Evolutionary conservation across 2,329 filamentous ascomycete genomes (phyloP).

Genomic region (Niveomyces coronatus): DNA sequence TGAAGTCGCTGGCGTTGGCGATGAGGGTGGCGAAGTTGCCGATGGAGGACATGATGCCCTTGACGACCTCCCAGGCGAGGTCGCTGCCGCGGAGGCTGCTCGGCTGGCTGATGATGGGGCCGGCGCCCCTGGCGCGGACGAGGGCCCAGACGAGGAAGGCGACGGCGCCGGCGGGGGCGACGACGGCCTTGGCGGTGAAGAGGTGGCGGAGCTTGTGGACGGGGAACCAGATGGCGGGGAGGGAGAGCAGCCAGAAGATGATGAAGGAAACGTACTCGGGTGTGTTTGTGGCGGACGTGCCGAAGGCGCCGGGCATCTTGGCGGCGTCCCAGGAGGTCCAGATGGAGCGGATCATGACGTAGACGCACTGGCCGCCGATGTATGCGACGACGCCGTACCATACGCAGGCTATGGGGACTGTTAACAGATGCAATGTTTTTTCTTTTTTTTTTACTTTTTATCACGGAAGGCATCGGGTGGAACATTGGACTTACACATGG

Average conservation of each 20-base stretch:
- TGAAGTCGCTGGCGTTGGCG: conserved; percentile 72
- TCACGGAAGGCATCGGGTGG: not conserved
- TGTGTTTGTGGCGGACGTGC: conserved; percentile 59
- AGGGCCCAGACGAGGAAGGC: conserved; percentile 84
- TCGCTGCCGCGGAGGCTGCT: conserved; percentile 52
- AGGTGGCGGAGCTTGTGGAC: conserved; percentile 82
- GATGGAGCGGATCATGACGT: conserved; percentile 79
- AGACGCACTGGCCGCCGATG: conserved; percentile 77
- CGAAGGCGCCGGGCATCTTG: conserved; percentile 57
- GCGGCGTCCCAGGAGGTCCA: conserved; percentile 58
- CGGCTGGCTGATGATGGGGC: conserved; percentile 67
- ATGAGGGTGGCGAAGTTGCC: conserved; percentile 88
- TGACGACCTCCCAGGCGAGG: conserved; percentile 73
- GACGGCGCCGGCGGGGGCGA: conserved; percentile 74
- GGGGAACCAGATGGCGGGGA: conserved; percentile 82
- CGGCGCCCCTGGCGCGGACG: conserved; percentile 69
- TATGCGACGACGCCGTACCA: conserved; percentile 84
- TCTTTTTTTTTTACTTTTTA: conserved; percentile 11
- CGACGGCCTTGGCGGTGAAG: conserved; percentile 80
- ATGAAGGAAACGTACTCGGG: conserved; percentile 73
- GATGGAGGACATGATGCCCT: conserved; percentile 79
- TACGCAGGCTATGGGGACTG: conserved; percentile 59
- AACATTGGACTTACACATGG: conserved; percentile 43
- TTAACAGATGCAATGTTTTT: no score
- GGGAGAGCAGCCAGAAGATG: conserved; percentile 71